Evolutionary conservation across 805 yeast genomes (phyloP), one percentile per base, ranked within the genome.

Genomic region (Nakazawaea sp.): DNA sequence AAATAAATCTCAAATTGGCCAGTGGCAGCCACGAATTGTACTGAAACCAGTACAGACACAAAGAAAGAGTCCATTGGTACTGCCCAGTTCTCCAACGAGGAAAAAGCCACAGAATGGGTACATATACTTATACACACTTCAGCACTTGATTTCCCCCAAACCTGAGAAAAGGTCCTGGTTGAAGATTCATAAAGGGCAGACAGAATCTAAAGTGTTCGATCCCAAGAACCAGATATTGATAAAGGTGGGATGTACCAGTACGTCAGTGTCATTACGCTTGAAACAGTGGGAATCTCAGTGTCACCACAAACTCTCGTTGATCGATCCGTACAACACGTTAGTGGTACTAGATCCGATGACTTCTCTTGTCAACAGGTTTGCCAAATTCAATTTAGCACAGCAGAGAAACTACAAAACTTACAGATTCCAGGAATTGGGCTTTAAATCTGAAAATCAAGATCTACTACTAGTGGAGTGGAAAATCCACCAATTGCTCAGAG

Each of bases 211-310:
- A 2, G 45, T 47, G 8, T 64, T 67, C 44, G 49, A 66, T 27
- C 56, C 72, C 2, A 57, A 55, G 16, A 53, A 57, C 25, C 55
- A 59, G 31, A 57, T 68, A 3, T 51, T 75, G 12, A 52, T 75
- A 13, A 75, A 75, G 44, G 64, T 75, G 1, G 81, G 81, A 1
- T 71, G 59, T 61, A 75, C 81, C 2, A 64, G 74, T 0, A 67
- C 64, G 36, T 52, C 61, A 0, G 75, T 73, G 1, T 44, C 44
- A 2, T 44, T 45, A 5, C 51, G 81, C 30, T 47, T 75, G 15
- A 49, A 49, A 27, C 79, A 75, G 46, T 75, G 81, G 81, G 64
- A 61, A 47, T 59, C 53, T 9, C 68, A 71, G 45, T 75, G 81
- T 45, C 56, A 61, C 15, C 78, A 72, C 35, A 58, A 64, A 18